Evolutionary conservation across 1,284 basidiomycete species (phyloP).

Genomic region (Tilletia setariae): DNA sequence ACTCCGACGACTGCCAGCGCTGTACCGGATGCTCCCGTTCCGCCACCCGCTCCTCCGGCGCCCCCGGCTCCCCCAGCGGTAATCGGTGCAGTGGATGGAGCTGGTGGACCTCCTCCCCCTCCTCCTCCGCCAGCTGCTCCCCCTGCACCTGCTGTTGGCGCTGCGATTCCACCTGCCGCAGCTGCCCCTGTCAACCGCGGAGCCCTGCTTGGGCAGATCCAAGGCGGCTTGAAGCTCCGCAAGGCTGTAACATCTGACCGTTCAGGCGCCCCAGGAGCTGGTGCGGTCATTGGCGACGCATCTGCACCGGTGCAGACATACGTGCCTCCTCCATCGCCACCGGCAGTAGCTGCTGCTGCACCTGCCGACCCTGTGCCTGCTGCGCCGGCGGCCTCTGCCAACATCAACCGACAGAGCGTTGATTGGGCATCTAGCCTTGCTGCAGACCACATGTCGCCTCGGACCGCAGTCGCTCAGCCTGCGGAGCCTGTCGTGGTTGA

Average conservation of each 20-base stretch:
- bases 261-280: slow-evolving; percentile 67
- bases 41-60: slow-evolving; percentile 31
- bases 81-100: background rate
- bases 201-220: slow-evolving; percentile 77
- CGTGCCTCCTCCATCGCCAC: slow-evolving; percentile 41
- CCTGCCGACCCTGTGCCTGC: slow-evolving; percentile 40
- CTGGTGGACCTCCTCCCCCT: slow-evolving; percentile 29
- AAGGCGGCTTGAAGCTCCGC: slow-evolving; percentile 70
- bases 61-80: slow-evolving; percentile 39
- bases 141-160: slow-evolving; percentile 32
- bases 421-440: slow-evolving; percentile 91
- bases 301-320: slow-evolving; percentile 62
- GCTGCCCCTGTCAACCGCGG: slow-evolving; percentile 61
- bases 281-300: slow-evolving; percentile 74
- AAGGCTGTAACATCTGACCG: slow-evolving; percentile 82
- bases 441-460: slow-evolving; percentile 61
- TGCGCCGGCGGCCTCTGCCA: slow-evolving; percentile 34
- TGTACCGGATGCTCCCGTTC: slow-evolving; percentile 23
- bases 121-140: slow-evolving; percentile 47
- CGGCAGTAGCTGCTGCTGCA: slow-evolving; percentile 33
- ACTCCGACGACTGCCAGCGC: slow-evolving; percentile 16
- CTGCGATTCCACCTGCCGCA: slow-evolving; percentile 32
- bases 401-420: slow-evolving; percentile 72
- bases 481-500: slow-evolving; percentile 61
- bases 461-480: slow-evolving; percentile 58